Conservation (phyloP, 2,329 filamentous ascomycete species). For the Cladosporium velox region DNA sequence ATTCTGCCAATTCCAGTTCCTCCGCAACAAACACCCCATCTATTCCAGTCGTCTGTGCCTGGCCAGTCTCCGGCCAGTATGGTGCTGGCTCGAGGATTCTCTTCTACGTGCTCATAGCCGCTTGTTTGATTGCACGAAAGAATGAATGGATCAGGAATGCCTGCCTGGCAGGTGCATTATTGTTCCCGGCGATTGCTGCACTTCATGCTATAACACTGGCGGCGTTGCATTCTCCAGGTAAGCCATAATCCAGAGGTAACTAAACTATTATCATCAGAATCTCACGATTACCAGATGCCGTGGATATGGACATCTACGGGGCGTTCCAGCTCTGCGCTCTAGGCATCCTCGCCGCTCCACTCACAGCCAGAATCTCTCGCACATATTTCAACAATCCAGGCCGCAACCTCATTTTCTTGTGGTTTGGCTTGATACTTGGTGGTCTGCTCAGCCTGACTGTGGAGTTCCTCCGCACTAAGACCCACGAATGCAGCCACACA, state of each 20-base stretch:
- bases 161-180: constrained; percentile 62
- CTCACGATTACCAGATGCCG: constrained; percentile 51
- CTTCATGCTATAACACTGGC: constrained; percentile 65
- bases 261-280: neutral
- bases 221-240: constrained; percentile 60
- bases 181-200: constrained; percentile 65
- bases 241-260: constrained; percentile 31
- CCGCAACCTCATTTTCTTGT: constrained; percentile 66
- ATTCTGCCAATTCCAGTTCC: neutral
- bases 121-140: constrained; percentile 64
- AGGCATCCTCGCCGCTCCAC: constrained; percentile 64
- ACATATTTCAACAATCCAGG: constrained; percentile 67
- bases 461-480: constrained; percentile 61
- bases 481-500: constrained; percentile 48
- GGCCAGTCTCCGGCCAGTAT: constrained; percentile 60
- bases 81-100: constrained; percentile 56
- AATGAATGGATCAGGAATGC: constrained; percentile 63
- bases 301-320: constrained; percentile 69
- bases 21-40: constrained; percentile 9
- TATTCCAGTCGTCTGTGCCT: constrained; percentile 57
- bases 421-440: constrained; percentile 47
- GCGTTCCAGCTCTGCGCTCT: constrained; percentile 69
- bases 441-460: constrained; percentile 63
- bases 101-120: constrained; percentile 65
- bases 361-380: constrained; percentile 61